A percentile compares a stretch with the other conserved stretches of the same genome.
Conservation (phyloP, 2,329 filamentous ascomycete species). For the Fusarium floridanum region DNA sequence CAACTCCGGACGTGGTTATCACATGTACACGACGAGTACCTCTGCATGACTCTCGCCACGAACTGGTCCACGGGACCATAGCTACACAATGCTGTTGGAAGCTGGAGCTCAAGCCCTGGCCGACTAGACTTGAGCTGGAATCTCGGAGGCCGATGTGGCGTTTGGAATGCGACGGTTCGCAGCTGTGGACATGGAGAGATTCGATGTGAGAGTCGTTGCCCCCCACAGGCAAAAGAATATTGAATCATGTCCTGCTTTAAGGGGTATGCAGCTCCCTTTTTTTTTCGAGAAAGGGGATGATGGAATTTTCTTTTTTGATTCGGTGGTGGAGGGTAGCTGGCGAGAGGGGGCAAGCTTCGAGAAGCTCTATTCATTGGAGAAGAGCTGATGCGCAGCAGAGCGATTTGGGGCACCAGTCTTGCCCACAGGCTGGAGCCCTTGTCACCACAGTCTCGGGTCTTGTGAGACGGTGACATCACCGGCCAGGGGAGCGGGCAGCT, state of each 20-base stretch:
- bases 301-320: background rate
- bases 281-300: background rate
- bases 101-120: constrained; percentile 37
- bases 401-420: background rate
- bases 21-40: constrained; percentile 43
- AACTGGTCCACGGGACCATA: constrained; percentile 40
- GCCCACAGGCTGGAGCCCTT: constrained; percentile 16
- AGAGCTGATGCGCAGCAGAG: constrained; percentile 17
- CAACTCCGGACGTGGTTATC: constrained; percentile 48
- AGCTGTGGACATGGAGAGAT: constrained; percentile 35
- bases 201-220: constrained; percentile 34
- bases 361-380: constrained; percentile 2
- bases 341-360: constrained; percentile 9
- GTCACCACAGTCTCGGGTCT: constrained; percentile 41
- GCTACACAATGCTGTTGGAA: constrained; percentile 29
- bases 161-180: constrained; percentile 36
- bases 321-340: background rate
- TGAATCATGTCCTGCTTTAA: constrained; percentile 24
- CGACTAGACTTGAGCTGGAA: constrained; percentile 35
- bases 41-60: constrained; percentile 46
- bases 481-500: constrained; percentile 30
- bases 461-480: constrained; percentile 46
- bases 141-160: constrained; percentile 39
- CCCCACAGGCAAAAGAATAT: constrained; percentile 13
- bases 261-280: constrained; percentile 8